Percentiles rank a stretch among this genome's conserved stretches.
Evolutionary conservation across 441 rosid species (phyloP).

Genomic region (Populus hybrid): DNA sequence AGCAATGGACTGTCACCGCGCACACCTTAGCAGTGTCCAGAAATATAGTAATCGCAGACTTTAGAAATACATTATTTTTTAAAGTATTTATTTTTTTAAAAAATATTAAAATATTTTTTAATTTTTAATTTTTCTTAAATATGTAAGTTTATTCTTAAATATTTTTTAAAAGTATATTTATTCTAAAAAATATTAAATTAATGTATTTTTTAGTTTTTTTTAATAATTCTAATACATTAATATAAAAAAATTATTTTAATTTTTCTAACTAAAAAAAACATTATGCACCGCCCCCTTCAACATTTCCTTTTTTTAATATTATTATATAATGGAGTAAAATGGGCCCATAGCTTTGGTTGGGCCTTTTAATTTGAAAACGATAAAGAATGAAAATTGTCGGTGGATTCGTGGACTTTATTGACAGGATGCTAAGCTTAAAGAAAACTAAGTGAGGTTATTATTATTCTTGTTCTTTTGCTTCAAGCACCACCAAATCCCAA

Average conservation of each 20-base stretch:
- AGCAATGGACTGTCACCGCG: conserved; percentile 13
- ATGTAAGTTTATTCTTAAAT: too few species aligned
- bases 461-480: background rate
- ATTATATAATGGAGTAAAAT: background rate
- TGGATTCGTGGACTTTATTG: conserved; percentile 38
- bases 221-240: too few species aligned
- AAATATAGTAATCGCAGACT: too few species aligned
- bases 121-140: too few species aligned
- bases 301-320: background rate
- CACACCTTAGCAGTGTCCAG: background rate
- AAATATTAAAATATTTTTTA: too few species aligned
- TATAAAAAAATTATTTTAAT: too few species aligned
- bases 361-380: background rate
- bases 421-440: conserved; percentile 24
- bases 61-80: too few species aligned
- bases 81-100: too few species aligned
- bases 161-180: too few species aligned
- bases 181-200: too few species aligned
- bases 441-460: background rate
- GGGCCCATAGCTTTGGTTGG: conserved; percentile 17
- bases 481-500: background rate
- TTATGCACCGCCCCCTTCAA: background rate
- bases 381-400: conserved; percentile 40
- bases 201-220: too few species aligned
- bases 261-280: too few species aligned